Evolutionary conservation across 148 eudicot species (phyloP).

Genomic region (Camellia granthamiana): DNA sequence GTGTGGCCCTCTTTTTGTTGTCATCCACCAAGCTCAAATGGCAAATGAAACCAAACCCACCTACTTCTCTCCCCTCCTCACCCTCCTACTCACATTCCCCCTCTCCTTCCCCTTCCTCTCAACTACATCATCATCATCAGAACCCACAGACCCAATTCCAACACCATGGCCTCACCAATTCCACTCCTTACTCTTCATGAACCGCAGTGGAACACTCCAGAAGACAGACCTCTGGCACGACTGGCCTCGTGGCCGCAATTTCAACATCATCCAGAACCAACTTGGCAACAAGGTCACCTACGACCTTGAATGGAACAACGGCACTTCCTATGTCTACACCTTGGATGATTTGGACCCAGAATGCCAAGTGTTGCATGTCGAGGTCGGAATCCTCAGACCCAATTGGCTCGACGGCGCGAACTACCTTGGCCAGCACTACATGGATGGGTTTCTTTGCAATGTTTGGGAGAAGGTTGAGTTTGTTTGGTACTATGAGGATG

Average conservation of each 20-base stretch:
- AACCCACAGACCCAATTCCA: slow-evolving; percentile 19
- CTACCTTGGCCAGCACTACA: slow-evolving; percentile 12
- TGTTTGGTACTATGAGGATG: slow-evolving; percentile 17
- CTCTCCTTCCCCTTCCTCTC: not conserved
- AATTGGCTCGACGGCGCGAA: slow-evolving; percentile 18
- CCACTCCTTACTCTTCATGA: slow-evolving; percentile 35
- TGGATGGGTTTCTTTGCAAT: slow-evolving; percentile 22
- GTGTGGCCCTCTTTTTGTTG: no score
- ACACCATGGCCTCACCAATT: slow-evolving; percentile 32
- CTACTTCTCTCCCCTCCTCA: not conserved
- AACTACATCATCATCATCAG: not conserved
- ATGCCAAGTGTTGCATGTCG: not conserved
- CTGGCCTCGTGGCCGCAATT: slow-evolving; percentile 37
- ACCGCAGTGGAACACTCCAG: slow-evolving; percentile 23
- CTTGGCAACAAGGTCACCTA: slow-evolving; percentile 13
- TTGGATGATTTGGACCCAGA: not conserved
- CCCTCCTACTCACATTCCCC: not conserved
- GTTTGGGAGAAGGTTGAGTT: slow-evolving; percentile 20
- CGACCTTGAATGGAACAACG: slow-evolving; percentile 32
- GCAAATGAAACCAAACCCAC: not conserved
- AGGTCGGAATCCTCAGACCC: slow-evolving; percentile 13
- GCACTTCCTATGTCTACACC: slow-evolving; percentile 17
- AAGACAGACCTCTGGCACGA: slow-evolving; percentile 34
- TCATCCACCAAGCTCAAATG: not conserved
- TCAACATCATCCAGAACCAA: slow-evolving; percentile 34